Base-by-base conservation (phyloP, 2,329 filamentous ascomycete species). In the Neonectria magnoliae region DNA sequence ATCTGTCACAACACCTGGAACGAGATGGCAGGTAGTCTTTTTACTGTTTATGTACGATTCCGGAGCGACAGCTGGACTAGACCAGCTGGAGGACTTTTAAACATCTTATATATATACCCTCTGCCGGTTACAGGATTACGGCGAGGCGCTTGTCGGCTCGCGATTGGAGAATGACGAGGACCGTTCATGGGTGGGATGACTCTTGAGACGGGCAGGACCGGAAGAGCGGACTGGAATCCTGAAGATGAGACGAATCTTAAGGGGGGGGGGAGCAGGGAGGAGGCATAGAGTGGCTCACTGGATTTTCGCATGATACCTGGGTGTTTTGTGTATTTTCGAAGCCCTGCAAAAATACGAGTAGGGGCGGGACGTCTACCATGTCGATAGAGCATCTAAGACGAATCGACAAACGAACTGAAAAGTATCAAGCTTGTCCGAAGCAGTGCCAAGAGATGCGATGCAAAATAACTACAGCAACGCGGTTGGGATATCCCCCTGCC, bases 261-360 rank as follows among this genome's bases (percentile, higher is more conserved):
- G 33, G 29, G 25, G 25, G 25, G 25, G 25, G 2, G 44, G 13
- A 56, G 27, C 36, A 33, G 29, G 6, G 20, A 13, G 22, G 29
- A 57, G 36, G 27, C 36, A 57, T 57, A 45, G 54, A 51, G 60
- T 48, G 38, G 52, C 45, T 41, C 45, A 45, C 44, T 57, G 52
- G 54, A 45, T 36, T 42, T 42, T 50, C 27, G 31, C 55, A 64
- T 64, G 61, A 64, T 64, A 64, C 61, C 57, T 56, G 38, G 54
- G 47, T 42, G 44, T 27, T 42, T 42, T 42, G 31, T 57, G 25
- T 61, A 33, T 57, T 61, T 52, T 57, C 25, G 56, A 52, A 44
- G 52, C 52, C 44, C 18, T 42, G 33, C 59, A 38, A 59, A 45
- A 59, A 50, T 31, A 47, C 38, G 27, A 50, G 29, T 33, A 52